phyloP scores from a whole-genome alignment of 106 monocot genomes.

The Dendrobium huoshanense region DNA sequence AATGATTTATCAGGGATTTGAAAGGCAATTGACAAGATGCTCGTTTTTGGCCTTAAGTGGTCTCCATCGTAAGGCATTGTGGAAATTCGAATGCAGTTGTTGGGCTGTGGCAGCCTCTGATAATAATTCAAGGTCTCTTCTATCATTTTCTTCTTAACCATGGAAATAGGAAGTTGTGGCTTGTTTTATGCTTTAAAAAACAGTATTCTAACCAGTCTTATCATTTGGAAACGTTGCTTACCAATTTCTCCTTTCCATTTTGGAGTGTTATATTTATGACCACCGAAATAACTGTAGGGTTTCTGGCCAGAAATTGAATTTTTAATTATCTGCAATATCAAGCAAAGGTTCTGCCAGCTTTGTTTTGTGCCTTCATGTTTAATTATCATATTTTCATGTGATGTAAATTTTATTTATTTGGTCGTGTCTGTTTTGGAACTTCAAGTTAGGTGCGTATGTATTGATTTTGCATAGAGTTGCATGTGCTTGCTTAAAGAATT shows the following conservation, averaged over 20 bases:
- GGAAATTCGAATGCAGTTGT: conserved; percentile 76
- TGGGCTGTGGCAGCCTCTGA: conserved; percentile 10
- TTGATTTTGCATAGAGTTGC: neutral
- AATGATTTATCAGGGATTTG: conserved; percentile 10
- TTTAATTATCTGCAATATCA: neutral
- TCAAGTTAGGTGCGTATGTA: neutral
- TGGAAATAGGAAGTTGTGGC: neutral
- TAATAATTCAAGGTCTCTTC: conserved; percentile 32
- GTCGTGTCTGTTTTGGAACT: neutral
- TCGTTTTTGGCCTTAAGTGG: conserved; percentile 35
- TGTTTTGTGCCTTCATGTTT: neutral
- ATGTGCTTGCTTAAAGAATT: neutral
- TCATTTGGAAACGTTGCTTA: neutral
- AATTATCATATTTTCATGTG: neutral
- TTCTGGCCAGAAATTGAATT: neutral
- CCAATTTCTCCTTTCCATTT: neutral
- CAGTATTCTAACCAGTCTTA: neutral
- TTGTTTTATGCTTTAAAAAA: conserved; percentile 1
- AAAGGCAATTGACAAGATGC: conserved; percentile 28
- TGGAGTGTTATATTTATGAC: neutral
- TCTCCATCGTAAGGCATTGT: conserved; percentile 48
- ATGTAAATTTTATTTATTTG: neutral
- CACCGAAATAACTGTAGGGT: neutral
- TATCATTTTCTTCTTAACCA: conserved; percentile 1
- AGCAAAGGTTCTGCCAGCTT: neutral